Conservation (phyloP, 2,329 filamentous ascomycete genomes). For the Diaporthe aspalathi region DNA sequence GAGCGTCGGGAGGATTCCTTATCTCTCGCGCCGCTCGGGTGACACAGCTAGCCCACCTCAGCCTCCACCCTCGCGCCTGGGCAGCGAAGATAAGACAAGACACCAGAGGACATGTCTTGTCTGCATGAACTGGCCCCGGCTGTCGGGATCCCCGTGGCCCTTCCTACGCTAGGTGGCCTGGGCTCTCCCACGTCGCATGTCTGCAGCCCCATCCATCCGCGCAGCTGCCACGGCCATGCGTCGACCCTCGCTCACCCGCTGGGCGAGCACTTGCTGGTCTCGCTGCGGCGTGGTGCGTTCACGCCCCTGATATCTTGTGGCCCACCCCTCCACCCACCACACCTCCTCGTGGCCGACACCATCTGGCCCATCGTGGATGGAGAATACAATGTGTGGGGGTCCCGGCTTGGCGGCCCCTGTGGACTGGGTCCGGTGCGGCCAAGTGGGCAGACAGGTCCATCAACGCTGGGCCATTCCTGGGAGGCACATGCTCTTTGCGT, state of each 20-base stretch:
- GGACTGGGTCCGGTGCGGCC: background rate
- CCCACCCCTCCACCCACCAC: background rate
- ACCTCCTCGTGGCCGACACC: background rate
- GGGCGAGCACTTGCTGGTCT: background rate
- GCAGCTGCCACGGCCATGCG: background rate
- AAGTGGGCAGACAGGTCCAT: background rate
- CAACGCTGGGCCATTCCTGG: background rate
- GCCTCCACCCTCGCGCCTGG: constrained; percentile 8
- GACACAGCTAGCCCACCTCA: background rate
- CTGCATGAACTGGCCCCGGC: constrained; percentile 7
- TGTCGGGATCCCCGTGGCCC: background rate
- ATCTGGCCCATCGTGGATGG: background rate
- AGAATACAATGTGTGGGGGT: background rate
- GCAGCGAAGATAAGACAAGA: constrained; percentile 4
- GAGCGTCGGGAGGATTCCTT: background rate
- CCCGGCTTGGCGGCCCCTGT: background rate
- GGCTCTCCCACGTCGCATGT: background rate
- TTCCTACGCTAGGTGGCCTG: too few species aligned
- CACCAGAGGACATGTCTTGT: background rate
- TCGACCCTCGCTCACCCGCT: too few species aligned
- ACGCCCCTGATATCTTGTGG: background rate
- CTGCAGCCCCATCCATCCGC: background rate
- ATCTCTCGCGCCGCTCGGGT: background rate
- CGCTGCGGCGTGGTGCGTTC: background rate
- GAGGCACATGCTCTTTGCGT: background rate